Percentiles rank a stretch among this genome's conserved stretches.
phyloP scores from a whole-genome alignment of 2,329 filamentous ascomycete genomes.

The Exophiala mesophila region DNA sequence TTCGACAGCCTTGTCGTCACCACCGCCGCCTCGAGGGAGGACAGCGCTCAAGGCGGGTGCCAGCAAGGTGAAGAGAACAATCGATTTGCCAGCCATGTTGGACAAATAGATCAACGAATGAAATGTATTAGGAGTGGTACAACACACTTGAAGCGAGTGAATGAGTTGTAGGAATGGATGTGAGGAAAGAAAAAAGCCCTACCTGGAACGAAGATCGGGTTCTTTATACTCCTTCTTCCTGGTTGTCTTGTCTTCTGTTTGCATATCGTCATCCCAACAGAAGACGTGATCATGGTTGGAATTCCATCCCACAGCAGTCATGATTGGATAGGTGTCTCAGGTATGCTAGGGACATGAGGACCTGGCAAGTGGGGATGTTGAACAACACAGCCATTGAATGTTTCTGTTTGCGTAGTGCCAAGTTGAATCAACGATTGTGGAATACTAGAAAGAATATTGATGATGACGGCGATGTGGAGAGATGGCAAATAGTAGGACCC shows the following conservation, averaged over 20 bases:
- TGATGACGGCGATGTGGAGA: not conserved
- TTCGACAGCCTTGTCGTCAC: not conserved
- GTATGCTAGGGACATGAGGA: not conserved
- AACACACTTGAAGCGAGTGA: constrained; percentile 1
- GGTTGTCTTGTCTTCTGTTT: not conserved
- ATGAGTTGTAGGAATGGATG: not conserved
- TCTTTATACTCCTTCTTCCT: not conserved
- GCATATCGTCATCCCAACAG: not conserved
- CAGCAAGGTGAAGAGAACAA: constrained; percentile 19
- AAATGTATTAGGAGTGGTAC: constrained; percentile 8
- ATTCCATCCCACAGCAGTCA: no score
- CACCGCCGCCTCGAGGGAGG: constrained; percentile 12
- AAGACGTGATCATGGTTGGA: not conserved
- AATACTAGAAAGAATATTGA: not conserved
- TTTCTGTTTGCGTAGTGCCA: not conserved
- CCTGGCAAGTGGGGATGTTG: not conserved
- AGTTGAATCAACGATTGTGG: not conserved
- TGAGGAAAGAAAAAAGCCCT: not conserved
- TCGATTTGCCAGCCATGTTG: constrained; percentile 14
- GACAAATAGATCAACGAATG: constrained; percentile 15
- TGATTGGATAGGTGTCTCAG: not conserved
- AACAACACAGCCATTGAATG: not conserved
- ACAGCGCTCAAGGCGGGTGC: constrained; percentile 17
- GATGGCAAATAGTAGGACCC: not conserved
- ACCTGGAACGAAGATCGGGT: not conserved